phyloP scores from a whole-genome alignment of 2,329 filamentous ascomycete species.

The Ceratocystiopsis minuta region DNA sequence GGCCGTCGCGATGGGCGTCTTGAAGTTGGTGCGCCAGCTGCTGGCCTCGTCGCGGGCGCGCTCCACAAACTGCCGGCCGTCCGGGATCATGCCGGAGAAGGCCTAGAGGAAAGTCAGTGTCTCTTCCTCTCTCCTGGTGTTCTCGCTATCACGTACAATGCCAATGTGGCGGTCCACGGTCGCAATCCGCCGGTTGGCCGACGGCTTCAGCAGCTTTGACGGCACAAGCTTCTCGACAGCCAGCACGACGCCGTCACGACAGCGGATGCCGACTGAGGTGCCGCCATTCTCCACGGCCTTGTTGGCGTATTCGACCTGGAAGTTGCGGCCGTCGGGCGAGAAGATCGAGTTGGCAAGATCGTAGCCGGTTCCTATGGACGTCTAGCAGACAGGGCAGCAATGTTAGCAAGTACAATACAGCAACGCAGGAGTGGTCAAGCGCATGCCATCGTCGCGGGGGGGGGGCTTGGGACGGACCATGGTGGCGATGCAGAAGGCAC shows the following conservation, averaged over 20 bases:
- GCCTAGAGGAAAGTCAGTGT: conserved; percentile 35
- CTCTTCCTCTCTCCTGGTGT: background rate
- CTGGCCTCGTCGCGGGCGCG: conserved; percentile 86
- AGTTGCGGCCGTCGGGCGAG: conserved; percentile 96
- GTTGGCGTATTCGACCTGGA: conserved; percentile 96
- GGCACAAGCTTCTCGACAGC: conserved; percentile 92
- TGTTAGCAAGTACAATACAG: background rate
- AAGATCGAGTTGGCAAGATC: conserved; percentile 99
- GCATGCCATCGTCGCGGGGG: too few relatives aligned
- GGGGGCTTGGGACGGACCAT: too few relatives aligned
- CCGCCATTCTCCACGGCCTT: conserved; percentile 98
- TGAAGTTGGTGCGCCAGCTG: conserved; percentile 84
- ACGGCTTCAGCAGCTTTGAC: conserved; percentile 87
- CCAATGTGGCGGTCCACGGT: conserved; percentile 88
- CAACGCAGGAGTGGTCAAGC: background rate
- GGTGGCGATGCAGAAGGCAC: too few relatives aligned
- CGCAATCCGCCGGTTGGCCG: conserved; percentile 92
- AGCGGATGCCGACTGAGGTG: conserved; percentile 87
- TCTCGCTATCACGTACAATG: conserved; percentile 58
- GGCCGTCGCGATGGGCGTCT: conserved; percentile 75
- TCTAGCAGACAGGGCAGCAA: conserved; percentile 39
- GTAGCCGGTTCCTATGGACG: conserved; percentile 98
- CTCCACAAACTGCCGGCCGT: conserved; percentile 87
- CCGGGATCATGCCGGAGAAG: conserved; percentile 83
- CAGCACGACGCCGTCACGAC: conserved; percentile 91